Evolutionary conservation across 1,284 basidiomycete species (phyloP).

Genomic region (Athelia psychrophila): DNA sequence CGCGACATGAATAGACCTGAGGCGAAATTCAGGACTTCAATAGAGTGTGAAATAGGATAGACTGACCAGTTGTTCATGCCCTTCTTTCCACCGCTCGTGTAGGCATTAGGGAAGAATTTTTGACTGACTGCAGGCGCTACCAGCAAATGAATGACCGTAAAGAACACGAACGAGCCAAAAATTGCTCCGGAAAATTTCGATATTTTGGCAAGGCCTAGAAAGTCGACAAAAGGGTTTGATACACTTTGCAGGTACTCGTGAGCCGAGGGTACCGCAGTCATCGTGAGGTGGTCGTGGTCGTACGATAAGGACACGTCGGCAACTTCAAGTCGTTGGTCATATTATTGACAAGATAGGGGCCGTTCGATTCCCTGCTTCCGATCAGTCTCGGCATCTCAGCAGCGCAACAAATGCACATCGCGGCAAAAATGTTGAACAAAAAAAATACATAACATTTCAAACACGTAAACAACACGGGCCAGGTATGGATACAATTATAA

Average conservation of each 20-base stretch:
- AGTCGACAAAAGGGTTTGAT: conserved; percentile 18
- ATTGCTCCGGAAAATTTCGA: conserved; percentile 66
- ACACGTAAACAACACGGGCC: too few species aligned
- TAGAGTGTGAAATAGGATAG: background rate
- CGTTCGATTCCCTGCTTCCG: too few species aligned
- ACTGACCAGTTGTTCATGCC: conserved; percentile 45
- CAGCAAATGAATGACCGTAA: conserved; percentile 36
- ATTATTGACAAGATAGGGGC: too few species aligned
- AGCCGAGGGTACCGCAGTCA: background rate
- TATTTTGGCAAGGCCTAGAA: conserved; percentile 33
- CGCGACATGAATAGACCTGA: conserved; percentile 30
- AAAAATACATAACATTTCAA: too few species aligned
- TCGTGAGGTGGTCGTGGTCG: too few species aligned
- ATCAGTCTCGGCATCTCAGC: too few species aligned
- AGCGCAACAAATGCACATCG: too few species aligned
- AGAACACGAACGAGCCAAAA: conserved; percentile 44
- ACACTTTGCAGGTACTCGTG: conserved; percentile 21
- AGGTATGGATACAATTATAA: too few species aligned
- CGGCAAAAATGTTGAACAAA: too few species aligned
- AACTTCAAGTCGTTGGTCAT: too few species aligned
- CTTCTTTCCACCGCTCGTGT: conserved; percentile 31
- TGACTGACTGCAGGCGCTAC: conserved; percentile 37
- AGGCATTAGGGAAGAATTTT: conserved; percentile 30
- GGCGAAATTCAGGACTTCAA: conserved; percentile 43
- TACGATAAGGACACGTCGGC: background rate